Conservation (phyloP, 306 rosid species). For the Geum urbanum region DNA sequence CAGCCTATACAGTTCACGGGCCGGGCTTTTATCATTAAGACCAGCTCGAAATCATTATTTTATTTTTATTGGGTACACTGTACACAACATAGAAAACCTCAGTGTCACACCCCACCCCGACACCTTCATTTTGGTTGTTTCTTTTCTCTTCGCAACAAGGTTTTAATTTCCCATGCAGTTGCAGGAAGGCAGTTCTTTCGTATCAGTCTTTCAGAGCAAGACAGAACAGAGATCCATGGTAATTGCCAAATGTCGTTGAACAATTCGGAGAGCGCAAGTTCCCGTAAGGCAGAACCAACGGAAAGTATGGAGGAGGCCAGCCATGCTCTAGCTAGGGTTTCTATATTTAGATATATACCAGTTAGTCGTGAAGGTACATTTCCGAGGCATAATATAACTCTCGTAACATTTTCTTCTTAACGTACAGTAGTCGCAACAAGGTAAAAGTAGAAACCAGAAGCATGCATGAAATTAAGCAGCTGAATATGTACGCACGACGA, state of each 20-base stretch:
- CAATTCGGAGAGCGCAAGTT: background rate
- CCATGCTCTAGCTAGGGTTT: background rate
- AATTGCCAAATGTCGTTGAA: background rate
- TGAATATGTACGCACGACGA: background rate
- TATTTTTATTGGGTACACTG: too few relatives aligned
- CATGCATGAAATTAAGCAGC: background rate
- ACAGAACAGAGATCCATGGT: background rate
- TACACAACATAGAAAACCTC: too few relatives aligned
- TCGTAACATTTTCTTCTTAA: background rate
- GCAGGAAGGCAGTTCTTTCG: background rate
- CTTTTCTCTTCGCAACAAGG: background rate
- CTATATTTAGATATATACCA: background rate
- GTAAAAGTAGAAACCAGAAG: background rate
- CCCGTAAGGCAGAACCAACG: background rate
- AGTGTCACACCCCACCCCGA: too few relatives aligned
- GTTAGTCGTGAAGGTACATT: too few relatives aligned
- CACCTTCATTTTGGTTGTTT: background rate
- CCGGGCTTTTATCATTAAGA: background rate
- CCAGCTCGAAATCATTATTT: too few relatives aligned
- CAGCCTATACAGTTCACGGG: background rate
- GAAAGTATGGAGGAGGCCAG: background rate
- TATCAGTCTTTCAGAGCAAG: background rate
- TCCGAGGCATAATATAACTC: too few relatives aligned
- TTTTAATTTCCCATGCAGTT: background rate
- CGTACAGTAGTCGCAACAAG: background rate